Base-by-base conservation (phyloP, 495 filamentous ascomycete species). In the Hypoxylon trugodes region DNA sequence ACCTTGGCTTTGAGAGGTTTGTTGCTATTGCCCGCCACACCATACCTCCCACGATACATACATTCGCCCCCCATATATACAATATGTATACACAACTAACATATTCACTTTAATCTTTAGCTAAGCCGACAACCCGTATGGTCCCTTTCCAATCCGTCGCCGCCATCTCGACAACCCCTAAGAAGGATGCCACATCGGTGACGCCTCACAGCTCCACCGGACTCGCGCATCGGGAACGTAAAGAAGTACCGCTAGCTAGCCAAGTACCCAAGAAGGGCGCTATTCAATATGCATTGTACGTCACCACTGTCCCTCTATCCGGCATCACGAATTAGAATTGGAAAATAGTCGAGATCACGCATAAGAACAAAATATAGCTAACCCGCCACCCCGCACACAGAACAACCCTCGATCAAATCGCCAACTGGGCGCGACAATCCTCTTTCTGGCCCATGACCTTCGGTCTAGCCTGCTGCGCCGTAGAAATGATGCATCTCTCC, bases 381-480 rank as follows among this genome's bases (percentile, higher is more conserved):
- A 37, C 65, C 49, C 49, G 38, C 58, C 19, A 51, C 16, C 32
- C 56, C 24, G 37, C 9, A 9, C 36, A 13, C 68, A 96, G 92
- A 59, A 96, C 93, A 12, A 93, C 93, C 8, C 85, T 97, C 68
- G 93, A 97, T 76, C 88, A 91, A 76, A 85, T 96, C 71, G 81
- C 92, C 73, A 97, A 97, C 79, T 97, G 93, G 93, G 91, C 90
- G 26, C 92, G 93, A 33, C 93, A 97, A 76, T 86, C 86, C 54
- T 97, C 93, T 13, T 81, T 97, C 50, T 97, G 93, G 93, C 93
- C 93, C 71, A 96, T 97, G 92, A 97, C 93, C 18, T 97, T 97
- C 80, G 93, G 93, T 42, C 90, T 97, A 42, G 93, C 93, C 51
- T 97, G 93, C 84, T 97, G 93, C 78, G 93, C 93, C 76, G 81